These are phyloP conservation scores for Candida patagonica DNA, from an alignment of 805 yeast species.

Conservation along the genomic window DNA sequence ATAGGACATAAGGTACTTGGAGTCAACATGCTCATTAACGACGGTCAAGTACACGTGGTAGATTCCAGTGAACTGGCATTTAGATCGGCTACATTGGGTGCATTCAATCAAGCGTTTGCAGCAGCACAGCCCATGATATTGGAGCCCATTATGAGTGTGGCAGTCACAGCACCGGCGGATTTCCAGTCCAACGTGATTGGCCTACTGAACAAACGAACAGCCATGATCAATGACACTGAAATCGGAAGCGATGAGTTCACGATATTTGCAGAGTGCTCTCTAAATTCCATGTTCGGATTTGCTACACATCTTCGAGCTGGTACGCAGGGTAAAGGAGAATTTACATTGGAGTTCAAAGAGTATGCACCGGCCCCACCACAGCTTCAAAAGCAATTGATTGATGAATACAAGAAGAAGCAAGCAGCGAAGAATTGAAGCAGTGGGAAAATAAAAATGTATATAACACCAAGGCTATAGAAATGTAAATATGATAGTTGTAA, in stretches of 20 bases:
- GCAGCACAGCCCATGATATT: conserved; percentile 77
- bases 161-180: conserved; percentile 90
- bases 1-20: conserved; percentile 92
- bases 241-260: conserved; percentile 92
- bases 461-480: background rate
- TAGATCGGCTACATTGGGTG: conserved; percentile 84
- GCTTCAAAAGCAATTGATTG: conserved; percentile 81
- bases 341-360: conserved; percentile 86
- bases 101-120: conserved; percentile 85
- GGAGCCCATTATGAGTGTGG: conserved; percentile 94
- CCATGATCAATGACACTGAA: conserved; percentile 88
- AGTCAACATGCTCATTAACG: conserved; percentile 85
- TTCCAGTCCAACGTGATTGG: conserved; percentile 93
- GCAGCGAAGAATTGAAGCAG: conserved; percentile 5
- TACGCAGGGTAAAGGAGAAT: conserved; percentile 99
- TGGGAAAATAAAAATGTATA: background rate
- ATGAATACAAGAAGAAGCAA: conserved; percentile 61
- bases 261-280: conserved; percentile 89
- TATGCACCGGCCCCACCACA: conserved; percentile 88
- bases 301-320: conserved; percentile 92
- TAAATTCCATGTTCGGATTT: conserved; percentile 92
- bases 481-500: no score
- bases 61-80: conserved; percentile 95
- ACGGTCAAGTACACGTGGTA: conserved; percentile 95
- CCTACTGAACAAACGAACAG: conserved; percentile 81